Evolutionary conservation across 371 early-diverging fungal species (phyloP).

Genomic region (Dichotomocladium elegans): DNA sequence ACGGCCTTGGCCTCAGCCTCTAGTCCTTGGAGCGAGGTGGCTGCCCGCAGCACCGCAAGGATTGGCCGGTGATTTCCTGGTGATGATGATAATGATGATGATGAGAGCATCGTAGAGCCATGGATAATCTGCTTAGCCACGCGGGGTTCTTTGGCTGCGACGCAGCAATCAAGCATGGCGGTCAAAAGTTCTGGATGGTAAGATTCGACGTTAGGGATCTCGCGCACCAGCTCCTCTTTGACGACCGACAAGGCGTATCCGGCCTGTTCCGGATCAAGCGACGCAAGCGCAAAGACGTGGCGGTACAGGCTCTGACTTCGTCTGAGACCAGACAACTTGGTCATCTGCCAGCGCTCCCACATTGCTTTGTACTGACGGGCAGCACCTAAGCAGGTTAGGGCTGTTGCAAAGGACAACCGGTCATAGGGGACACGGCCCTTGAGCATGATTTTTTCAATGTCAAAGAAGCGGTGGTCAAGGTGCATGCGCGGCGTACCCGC

Average conservation of each 20-base stretch:
- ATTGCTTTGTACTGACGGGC: slow-evolving; percentile 33
- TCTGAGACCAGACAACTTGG: slow-evolving; percentile 29
- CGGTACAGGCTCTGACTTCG: slow-evolving; percentile 35
- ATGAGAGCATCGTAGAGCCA: neutral
- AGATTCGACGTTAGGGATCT: slow-evolving; percentile 20
- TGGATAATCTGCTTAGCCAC: slow-evolving; percentile 1
- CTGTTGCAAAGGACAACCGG: slow-evolving; percentile 22
- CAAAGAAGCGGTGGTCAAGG: slow-evolving; percentile 36
- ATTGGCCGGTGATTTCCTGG: slow-evolving; percentile 15
- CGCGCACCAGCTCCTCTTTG: slow-evolving; percentile 35
- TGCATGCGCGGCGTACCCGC: slow-evolving; percentile 1
- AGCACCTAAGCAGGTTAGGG: slow-evolving; percentile 39
- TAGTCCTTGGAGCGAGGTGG: slow-evolving; percentile 4
- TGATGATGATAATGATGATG: neutral
- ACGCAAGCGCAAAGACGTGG: slow-evolving; percentile 30
- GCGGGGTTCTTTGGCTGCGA: slow-evolving; percentile 20
- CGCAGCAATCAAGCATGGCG: slow-evolving; percentile 42
- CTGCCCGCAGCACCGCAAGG: slow-evolving; percentile 5
- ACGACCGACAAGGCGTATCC: slow-evolving; percentile 32
- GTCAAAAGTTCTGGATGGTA: no score
- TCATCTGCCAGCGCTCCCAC: slow-evolving; percentile 36
- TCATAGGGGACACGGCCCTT: slow-evolving; percentile 33
- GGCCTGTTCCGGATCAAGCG: slow-evolving; percentile 28
- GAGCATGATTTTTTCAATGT: slow-evolving; percentile 44
- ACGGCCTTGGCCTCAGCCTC: neutral